phyloP scores from a whole-genome alignment of 2,329 filamentous ascomycete species.

The Monascus ruber region DNA sequence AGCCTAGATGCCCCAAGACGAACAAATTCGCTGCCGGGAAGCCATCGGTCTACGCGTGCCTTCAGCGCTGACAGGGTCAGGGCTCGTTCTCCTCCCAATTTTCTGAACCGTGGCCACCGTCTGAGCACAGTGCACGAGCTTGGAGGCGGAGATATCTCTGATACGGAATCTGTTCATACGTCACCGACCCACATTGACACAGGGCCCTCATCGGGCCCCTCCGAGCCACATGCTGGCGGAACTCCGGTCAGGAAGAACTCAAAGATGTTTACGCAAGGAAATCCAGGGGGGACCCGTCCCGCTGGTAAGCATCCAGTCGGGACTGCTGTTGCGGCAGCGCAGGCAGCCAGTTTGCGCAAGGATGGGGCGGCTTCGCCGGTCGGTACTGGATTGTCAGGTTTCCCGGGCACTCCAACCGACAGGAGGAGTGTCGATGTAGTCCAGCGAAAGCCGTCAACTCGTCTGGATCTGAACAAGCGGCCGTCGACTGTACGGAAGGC shows the following conservation, averaged over 20 bases:
- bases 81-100: constrained; percentile 7
- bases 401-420: background rate
- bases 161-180: constrained; percentile 8
- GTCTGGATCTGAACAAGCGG: constrained; percentile 20
- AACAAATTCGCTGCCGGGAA: constrained; percentile 33
- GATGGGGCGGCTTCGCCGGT: background rate
- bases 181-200: too few species aligned
- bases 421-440: background rate
- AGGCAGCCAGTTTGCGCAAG: constrained; percentile 12
- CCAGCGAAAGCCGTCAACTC: constrained; percentile 12
- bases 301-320: constrained; percentile 13
- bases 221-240: constrained; percentile 13
- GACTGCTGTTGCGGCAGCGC: constrained; percentile 21
- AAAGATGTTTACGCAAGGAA: constrained; percentile 10
- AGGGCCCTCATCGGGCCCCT: background rate
- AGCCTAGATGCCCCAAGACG: constrained; percentile 43
- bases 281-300: constrained; percentile 16
- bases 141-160: constrained; percentile 15
- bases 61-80: constrained; percentile 27
- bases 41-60: constrained; percentile 24
- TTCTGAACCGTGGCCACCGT: constrained; percentile 9
- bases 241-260: constrained; percentile 18
- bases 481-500: constrained; percentile 33
- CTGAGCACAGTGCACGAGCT: constrained; percentile 22
- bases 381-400: background rate